Base-by-base conservation (phyloP, 805 yeast genomes). In the Dipodascus geniculatus region DNA sequence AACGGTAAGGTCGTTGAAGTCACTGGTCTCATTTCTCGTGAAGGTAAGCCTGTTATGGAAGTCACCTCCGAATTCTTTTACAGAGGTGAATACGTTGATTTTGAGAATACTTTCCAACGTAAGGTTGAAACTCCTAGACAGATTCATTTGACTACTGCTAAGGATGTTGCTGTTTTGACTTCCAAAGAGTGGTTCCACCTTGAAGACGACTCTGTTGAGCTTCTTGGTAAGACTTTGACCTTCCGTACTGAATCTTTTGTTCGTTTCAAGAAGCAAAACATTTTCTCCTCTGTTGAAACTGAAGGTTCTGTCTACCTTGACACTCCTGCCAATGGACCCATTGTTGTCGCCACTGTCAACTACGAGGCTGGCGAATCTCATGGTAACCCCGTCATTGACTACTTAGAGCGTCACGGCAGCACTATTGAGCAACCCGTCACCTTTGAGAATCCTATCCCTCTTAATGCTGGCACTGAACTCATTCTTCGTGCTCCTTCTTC, bases 161-260 rank as follows among this genome's bases (percentile, higher is more conserved):
- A 87, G 76, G 98, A 93, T 66, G 83, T 89, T 62, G 96, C 99
- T 51, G 88, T 93, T 55, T 78, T 93, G 70, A 80, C 81, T 65
- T 87, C 98, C 23, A 93, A 93, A 78, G 98, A 93, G 73, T 93
- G 99, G 99, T 91, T 95, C 81, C 88, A 87, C 66, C 77, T 87
- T 62, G 85, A 82, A 59, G 74, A 76, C 63, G 80, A 78, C 56
- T 61, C 65, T 31, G 73, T 81, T 61, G 89, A 87, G 58, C 75
- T 93, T 63, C 75, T 87, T 62, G 80, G 82, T 66, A 81, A 89
- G 75, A 81, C 85, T 50, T 77, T 93, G 68, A 87, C 88, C 48
- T 91, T 93, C 79, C 83, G 96, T 72, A 83, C 88, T 63, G 83
- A 85, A 67, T 86, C 98, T 38, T 81, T 83, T 58, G 83, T 87